Evolutionary conservation across 108 stramenopile species (phyloP).

Genomic region (Mediolabrus comicus): DNA sequence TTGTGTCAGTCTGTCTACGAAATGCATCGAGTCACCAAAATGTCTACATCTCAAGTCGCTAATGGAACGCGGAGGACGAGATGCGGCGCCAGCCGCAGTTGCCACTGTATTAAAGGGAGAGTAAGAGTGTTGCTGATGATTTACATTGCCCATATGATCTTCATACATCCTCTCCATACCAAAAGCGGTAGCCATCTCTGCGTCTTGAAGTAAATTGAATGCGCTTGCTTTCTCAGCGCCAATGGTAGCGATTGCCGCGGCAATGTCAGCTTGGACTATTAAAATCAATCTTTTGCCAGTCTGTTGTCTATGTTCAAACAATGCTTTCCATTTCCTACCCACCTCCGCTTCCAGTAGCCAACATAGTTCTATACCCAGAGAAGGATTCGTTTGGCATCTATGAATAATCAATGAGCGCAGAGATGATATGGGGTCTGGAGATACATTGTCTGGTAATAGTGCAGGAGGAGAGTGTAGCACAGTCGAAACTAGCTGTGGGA

Average conservation of each 20-base stretch:
- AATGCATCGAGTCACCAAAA: slow-evolving; percentile 90
- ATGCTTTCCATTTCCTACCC: slow-evolving; percentile 80
- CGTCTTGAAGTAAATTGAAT: slow-evolving; percentile 86
- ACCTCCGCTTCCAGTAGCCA: slow-evolving; percentile 91
- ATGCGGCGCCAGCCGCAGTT: neutral
- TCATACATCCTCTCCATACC: slow-evolving; percentile 48
- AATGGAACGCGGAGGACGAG: slow-evolving; percentile 54
- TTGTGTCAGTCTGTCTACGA: slow-evolving; percentile 78
- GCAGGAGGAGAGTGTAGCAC: slow-evolving; percentile 79
- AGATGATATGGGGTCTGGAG: slow-evolving; percentile 67
- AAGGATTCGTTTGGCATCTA: slow-evolving; percentile 70
- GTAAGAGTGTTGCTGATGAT: slow-evolving; percentile 4
- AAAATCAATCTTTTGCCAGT: slow-evolving; percentile 80
- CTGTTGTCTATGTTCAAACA: slow-evolving; percentile 87
- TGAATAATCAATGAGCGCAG: slow-evolving; percentile 62
- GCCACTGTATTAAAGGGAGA: neutral
- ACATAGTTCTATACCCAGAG: slow-evolving; percentile 83
- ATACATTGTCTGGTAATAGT: slow-evolving; percentile 42
- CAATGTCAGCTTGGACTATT: slow-evolving; percentile 83
- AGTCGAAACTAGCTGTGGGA: slow-evolving; percentile 83
- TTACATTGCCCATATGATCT: slow-evolving; percentile 1
- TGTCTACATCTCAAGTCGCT: slow-evolving; percentile 79
- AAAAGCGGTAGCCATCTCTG: slow-evolving; percentile 86
- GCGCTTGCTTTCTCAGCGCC: slow-evolving; percentile 76
- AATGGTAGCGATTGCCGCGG: slow-evolving; percentile 75